These are phyloP conservation scores for Phytophthora sp. DNA, from an alignment of 352 stramenopile species.

Conservation along the genomic window DNA sequence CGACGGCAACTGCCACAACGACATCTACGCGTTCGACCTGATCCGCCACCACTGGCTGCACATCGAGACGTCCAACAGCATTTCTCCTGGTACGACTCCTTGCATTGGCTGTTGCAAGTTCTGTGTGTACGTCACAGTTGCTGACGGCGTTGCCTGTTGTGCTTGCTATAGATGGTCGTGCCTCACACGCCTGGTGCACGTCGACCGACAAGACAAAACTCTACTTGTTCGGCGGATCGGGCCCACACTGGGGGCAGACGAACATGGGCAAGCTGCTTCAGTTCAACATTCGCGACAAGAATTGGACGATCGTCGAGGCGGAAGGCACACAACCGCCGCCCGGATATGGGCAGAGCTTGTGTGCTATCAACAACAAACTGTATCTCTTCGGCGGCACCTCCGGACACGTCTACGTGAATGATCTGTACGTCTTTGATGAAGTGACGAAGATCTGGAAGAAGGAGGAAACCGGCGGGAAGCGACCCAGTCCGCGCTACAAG, in stretches of 20 bases:
- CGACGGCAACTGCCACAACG: constrained; percentile 86
- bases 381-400: constrained; percentile 86
- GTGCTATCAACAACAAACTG: constrained; percentile 78
- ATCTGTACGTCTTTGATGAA: constrained; percentile 86
- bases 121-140: background rate
- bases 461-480: constrained; percentile 62
- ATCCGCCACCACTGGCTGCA: constrained; percentile 80
- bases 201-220: constrained; percentile 80
- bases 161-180: constrained; percentile 55
- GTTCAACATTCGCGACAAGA: constrained; percentile 79
- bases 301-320: constrained; percentile 81
- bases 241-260: constrained; percentile 83
- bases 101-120: background rate
- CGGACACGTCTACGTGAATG: constrained; percentile 85
- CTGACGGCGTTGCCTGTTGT: background rate
- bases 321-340: constrained; percentile 69
- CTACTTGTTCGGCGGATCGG: constrained; percentile 80
- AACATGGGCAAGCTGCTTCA: constrained; percentile 89
- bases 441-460: constrained; percentile 75
- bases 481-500: constrained; percentile 83
- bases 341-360: constrained; percentile 80
- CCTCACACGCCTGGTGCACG: constrained; percentile 77
- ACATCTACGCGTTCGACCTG: constrained; percentile 84
- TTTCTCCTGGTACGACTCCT: constrained; percentile 56
- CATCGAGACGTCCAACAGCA: constrained; percentile 78